Evolutionary conservation across 805 yeast species (phyloP).

Genomic region (Candida maesae): DNA sequence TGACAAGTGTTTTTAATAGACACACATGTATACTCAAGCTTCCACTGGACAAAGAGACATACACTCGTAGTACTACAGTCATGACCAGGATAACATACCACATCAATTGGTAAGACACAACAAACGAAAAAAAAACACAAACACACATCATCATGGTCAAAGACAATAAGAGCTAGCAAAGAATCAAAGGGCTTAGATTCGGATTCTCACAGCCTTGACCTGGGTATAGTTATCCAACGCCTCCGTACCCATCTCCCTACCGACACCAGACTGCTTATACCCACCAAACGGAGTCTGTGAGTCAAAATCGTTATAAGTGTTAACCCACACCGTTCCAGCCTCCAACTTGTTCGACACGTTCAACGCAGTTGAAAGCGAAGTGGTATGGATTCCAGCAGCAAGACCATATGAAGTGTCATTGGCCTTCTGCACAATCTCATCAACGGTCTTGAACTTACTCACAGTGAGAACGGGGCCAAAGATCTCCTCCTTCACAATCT

Average conservation of each 20-base stretch:
- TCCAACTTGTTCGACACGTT: conserved; percentile 62
- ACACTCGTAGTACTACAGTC: too few relatives aligned
- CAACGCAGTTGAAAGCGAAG: conserved; percentile 60
- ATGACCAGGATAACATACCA: too few relatives aligned
- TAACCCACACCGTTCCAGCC: conserved; percentile 83
- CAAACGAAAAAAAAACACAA: too few relatives aligned
- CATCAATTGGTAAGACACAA: too few relatives aligned
- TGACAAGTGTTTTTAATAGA: too few relatives aligned
- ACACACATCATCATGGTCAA: too few relatives aligned
- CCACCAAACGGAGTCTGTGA: conserved; percentile 91
- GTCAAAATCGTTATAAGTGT: conserved; percentile 84
- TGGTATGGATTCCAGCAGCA: conserved; percentile 85
- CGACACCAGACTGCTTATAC: conserved; percentile 80
- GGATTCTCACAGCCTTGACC: conserved; percentile 71
- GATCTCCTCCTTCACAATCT: conserved; percentile 83
- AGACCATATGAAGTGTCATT: conserved; percentile 79
- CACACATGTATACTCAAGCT: too few relatives aligned
- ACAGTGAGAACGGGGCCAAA: conserved; percentile 87
- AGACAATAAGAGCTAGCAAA: too few relatives aligned
- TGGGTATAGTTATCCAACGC: conserved; percentile 82
- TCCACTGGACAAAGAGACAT: too few relatives aligned
- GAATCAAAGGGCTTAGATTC: too few relatives aligned
- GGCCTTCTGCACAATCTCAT: conserved; percentile 70
- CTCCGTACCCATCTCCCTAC: conserved; percentile 88
- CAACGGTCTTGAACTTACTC: conserved; percentile 65